Conservation (phyloP, 78 protist species). For the Dictyostelium capitatum region DNA sequence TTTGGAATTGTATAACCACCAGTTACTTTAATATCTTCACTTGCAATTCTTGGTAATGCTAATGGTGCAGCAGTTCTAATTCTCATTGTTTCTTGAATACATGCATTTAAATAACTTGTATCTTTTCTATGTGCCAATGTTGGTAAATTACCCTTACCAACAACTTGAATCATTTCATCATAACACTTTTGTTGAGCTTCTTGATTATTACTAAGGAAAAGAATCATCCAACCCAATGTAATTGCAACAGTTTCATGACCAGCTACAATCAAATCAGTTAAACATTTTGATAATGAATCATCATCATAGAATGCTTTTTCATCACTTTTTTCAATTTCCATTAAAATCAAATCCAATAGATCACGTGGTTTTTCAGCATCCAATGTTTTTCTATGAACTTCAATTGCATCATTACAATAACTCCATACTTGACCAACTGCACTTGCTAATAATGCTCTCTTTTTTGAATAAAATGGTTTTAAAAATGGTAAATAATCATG, state of each 20-base stretch:
- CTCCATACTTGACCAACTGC: slow-evolving; percentile 76
- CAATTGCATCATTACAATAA: slow-evolving; percentile 48
- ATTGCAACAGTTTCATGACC: slow-evolving; percentile 80
- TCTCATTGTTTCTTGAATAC: slow-evolving; percentile 48
- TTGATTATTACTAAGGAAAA: slow-evolving; percentile 41
- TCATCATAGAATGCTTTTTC: slow-evolving; percentile 50
- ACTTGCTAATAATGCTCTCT: slow-evolving; percentile 21
- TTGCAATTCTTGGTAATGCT: slow-evolving; percentile 51
- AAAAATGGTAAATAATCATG: slow-evolving; percentile 69
- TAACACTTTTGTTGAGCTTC: slow-evolving; percentile 52
- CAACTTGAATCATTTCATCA: slow-evolving; percentile 36
- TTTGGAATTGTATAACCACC: slow-evolving; percentile 63
- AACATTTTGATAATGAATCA: slow-evolving; percentile 40
- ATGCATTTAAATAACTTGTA: slow-evolving; percentile 50
- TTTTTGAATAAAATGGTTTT: slow-evolving; percentile 46
- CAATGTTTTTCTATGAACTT: slow-evolving; percentile 56
- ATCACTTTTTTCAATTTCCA: slow-evolving; percentile 64
- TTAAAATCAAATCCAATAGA: slow-evolving; percentile 37
- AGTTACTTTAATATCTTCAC: slow-evolving; percentile 24
- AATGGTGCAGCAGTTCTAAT: slow-evolving; percentile 74
- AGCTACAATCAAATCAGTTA: slow-evolving; percentile 68
- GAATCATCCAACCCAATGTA: slow-evolving; percentile 66
- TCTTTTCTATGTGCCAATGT: slow-evolving; percentile 34
- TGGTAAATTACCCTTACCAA: slow-evolving; percentile 64
- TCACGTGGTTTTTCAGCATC: slow-evolving; percentile 62